These are phyloP conservation scores for Cercospora berteroae DNA, from an alignment of 2,329 filamentous ascomycete genomes.

Conservation along the genomic window DNA sequence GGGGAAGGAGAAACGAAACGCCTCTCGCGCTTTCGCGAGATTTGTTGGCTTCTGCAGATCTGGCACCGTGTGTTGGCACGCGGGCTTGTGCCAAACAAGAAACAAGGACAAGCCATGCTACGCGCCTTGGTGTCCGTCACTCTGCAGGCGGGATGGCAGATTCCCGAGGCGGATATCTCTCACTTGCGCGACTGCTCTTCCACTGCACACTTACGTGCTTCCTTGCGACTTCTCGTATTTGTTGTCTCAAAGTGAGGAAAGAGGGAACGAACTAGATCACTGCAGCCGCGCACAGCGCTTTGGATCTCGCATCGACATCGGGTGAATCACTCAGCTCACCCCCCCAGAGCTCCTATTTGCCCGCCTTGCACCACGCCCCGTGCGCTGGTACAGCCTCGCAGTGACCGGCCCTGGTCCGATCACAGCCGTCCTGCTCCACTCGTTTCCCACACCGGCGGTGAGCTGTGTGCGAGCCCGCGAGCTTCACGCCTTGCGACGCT, in stretches of 20 bases:
- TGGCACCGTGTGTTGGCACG: constrained; percentile 1
- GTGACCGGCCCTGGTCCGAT: not conserved
- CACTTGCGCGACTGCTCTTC: not conserved
- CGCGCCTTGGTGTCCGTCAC: constrained; percentile 5
- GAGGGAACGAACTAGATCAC: not conserved
- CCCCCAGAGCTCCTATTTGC: not conserved
- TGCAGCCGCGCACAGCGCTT: not conserved
- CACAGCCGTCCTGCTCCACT: not conserved
- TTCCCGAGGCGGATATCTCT: not conserved
- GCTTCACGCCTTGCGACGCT: not conserved
- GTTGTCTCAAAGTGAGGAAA: not conserved
- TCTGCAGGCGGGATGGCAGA: not conserved
- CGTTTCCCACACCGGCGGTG: not conserved
- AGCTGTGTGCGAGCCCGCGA: not conserved
- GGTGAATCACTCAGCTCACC: not conserved
- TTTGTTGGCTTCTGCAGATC: constrained; percentile 11
- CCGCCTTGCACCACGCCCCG: not conserved
- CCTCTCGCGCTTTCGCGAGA: not conserved
- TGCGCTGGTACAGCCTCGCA: not conserved
- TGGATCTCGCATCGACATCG: not conserved
- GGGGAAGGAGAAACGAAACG: constrained; percentile 1
- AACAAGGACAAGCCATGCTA: constrained; percentile 6
- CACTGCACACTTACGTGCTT: not conserved
- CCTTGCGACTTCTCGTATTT: not conserved
- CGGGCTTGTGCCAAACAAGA: constrained; percentile 11